These are phyloP conservation scores for Corynascus novoguineensis DNA, from an alignment of 495 filamentous ascomycete species.

Conservation along the genomic window DNA sequence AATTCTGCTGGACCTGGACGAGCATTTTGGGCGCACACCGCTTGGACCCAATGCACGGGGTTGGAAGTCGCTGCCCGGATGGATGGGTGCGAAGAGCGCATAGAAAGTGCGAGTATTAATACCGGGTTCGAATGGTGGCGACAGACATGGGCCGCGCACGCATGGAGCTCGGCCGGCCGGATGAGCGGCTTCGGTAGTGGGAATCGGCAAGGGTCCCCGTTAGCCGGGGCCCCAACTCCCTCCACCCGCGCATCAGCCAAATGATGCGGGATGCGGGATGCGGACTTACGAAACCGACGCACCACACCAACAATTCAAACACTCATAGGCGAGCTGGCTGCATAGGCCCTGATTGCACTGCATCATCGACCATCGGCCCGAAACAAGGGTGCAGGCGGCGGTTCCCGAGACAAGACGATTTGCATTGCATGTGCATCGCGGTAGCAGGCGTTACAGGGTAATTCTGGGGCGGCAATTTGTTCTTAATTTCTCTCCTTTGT, in stretches of 20 bases:
- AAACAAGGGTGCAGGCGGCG: neutral
- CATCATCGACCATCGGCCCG: neutral
- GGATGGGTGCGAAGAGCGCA: slow-evolving; percentile 26
- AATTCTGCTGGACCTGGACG: slow-evolving; percentile 89
- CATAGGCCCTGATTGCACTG: neutral
- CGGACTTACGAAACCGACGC: neutral
- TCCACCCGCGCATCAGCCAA: neutral
- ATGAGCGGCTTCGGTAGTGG: slow-evolving; percentile 8
- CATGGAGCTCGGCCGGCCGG: slow-evolving; percentile 15
- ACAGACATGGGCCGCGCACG: slow-evolving; percentile 2
- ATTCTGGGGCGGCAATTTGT: slow-evolving; percentile 1
- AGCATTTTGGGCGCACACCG: slow-evolving; percentile 72
- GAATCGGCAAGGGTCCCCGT: slow-evolving; percentile 4
- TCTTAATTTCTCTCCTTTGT: slow-evolving; percentile 1
- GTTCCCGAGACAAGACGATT: slow-evolving; percentile 9
- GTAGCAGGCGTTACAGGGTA: slow-evolving; percentile 8
- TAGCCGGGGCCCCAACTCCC: neutral
- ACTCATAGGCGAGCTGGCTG: neutral
- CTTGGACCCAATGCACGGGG: slow-evolving; percentile 48
- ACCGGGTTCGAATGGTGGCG: neutral
- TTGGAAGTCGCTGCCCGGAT: slow-evolving; percentile 44
- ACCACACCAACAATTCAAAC: neutral
- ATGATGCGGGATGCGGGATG: neutral
- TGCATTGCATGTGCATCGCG: slow-evolving; percentile 12
- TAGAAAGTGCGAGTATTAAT: slow-evolving; percentile 5